Percentiles rank a stretch among this genome's conserved stretches.
phyloP scores from a whole-genome alignment of 768 basidiomycete genomes.

The Boletus eberwhitei region DNA sequence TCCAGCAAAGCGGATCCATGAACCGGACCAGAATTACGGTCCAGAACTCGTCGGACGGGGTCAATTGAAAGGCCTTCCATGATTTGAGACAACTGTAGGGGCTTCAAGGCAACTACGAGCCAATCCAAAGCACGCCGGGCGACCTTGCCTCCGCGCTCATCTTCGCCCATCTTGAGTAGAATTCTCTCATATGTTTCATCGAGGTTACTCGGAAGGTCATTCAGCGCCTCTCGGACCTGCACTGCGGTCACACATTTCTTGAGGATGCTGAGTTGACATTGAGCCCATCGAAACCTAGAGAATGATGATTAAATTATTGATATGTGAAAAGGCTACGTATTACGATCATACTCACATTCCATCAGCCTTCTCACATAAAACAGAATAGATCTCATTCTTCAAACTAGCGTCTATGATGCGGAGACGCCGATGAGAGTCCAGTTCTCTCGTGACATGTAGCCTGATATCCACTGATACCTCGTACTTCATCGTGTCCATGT shows the following conservation, averaged over 20 bases:
- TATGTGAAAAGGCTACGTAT: too few relatives aligned
- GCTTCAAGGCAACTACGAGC: constrained; percentile 9
- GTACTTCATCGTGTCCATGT: constrained; percentile 1
- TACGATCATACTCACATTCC: constrained; percentile 6
- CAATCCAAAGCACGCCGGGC: constrained; percentile 2
- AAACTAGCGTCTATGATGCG: neutral
- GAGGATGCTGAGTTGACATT: constrained; percentile 9
- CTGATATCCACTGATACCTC: constrained; percentile 4
- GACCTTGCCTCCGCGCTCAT: neutral
- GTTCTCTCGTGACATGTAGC: constrained; percentile 1
- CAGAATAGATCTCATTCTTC: constrained; percentile 3
- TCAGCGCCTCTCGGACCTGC: neutral
- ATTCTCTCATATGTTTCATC: constrained; percentile 8
- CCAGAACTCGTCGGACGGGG: neutral
- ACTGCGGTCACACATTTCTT: neutral
- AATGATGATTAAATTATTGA: too few relatives aligned
- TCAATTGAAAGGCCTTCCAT: constrained; percentile 9
- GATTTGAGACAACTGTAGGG: constrained; percentile 5
- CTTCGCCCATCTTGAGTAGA: neutral
- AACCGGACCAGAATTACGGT: neutral
- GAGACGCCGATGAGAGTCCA: constrained; percentile 9
- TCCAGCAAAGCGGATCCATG: constrained; percentile 5
- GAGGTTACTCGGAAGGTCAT: constrained; percentile 1
- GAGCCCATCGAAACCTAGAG: constrained; percentile 15
- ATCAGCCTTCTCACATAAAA: constrained; percentile 2